Conservation (phyloP, 139 green algal species). For the Chlamydomonas sp. region DNA sequence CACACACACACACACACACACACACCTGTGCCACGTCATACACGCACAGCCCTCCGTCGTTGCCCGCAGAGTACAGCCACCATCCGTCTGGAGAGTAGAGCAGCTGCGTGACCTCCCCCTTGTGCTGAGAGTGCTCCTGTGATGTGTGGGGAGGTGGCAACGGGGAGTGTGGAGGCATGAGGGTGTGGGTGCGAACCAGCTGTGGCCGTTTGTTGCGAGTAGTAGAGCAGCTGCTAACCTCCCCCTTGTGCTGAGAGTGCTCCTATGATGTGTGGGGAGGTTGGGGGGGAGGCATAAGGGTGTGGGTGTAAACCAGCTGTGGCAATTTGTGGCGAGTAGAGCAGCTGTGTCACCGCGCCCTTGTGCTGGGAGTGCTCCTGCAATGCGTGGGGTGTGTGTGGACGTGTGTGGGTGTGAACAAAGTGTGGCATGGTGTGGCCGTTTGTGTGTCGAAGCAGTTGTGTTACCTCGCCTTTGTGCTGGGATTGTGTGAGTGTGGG, state of each 20-base stretch:
- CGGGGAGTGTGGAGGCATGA: too few relatives aligned
- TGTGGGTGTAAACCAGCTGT: too few relatives aligned
- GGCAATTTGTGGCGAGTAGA: too few relatives aligned
- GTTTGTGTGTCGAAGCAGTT: conserved; percentile 54
- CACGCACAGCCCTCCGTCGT: conserved; percentile 60
- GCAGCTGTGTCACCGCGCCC: conserved; percentile 41
- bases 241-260: conserved; percentile 53
- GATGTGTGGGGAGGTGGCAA: too few relatives aligned
- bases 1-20: background rate
- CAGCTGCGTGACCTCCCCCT: conserved; percentile 37
- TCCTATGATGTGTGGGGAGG: too few relatives aligned
- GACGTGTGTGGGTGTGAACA: too few relatives aligned
- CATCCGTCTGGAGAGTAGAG: conserved; percentile 45
- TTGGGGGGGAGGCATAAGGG: too few relatives aligned
- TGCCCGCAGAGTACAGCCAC: conserved; percentile 49
- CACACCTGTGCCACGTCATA: conserved; percentile 46
- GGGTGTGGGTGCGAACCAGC: too few relatives aligned
- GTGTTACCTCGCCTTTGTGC: conserved; percentile 44
- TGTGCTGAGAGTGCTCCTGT: conserved; percentile 67
- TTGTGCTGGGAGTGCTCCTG: conserved; percentile 69
- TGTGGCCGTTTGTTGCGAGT: too few relatives aligned
- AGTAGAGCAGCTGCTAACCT: conserved; percentile 49
- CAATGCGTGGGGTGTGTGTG: too few relatives aligned
- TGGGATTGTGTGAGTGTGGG: conserved; percentile 63
- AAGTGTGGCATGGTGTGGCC: too few relatives aligned